Conservation (phyloP, 2,329 filamentous ascomycete genomes). For the Thelonectria blattea region DNA sequence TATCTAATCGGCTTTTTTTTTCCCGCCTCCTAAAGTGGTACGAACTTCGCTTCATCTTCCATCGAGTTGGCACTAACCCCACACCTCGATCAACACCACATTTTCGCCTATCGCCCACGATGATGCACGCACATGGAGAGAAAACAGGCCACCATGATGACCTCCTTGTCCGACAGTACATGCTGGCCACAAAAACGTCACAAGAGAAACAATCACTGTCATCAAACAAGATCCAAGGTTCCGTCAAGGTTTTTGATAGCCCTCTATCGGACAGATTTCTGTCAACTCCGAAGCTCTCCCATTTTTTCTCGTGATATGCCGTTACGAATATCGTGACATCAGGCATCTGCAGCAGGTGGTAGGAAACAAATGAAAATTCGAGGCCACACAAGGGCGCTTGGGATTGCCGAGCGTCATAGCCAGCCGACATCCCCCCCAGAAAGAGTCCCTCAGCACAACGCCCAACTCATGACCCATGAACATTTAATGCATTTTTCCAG, state of each 20-base stretch:
- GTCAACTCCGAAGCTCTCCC: conserved; percentile 43
- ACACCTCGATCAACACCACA: not conserved
- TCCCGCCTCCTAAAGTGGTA: too few species aligned
- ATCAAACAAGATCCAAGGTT: not conserved
- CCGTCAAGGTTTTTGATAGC: conserved; percentile 32
- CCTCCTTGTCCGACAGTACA: not conserved
- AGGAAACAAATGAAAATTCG: conserved; percentile 47
- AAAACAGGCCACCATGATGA: too few species aligned
- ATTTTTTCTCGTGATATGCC: conserved; percentile 43
- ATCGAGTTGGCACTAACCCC: too few species aligned
- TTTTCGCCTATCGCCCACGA: not conserved
- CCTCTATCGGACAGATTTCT: conserved; percentile 46
- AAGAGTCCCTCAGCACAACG: conserved; percentile 48
- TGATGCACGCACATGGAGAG: too few species aligned
- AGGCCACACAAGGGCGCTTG: conserved; percentile 25
- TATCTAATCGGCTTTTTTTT: too few species aligned
- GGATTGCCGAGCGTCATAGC: conserved; percentile 42
- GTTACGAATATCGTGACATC: conserved; percentile 42
- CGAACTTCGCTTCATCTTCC: too few species aligned
- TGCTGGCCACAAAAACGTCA: not conserved
- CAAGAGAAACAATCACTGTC: not conserved
- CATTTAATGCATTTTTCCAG: conserved; percentile 44
- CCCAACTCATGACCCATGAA: conserved; percentile 49
- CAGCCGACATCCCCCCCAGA: conserved; percentile 53
- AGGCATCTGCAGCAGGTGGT: conserved; percentile 42